A percentile compares a stretch with the other conserved stretches of the same genome.
Conservation (phyloP, 306 rosid species). For the Corylus heterophylla region DNA sequence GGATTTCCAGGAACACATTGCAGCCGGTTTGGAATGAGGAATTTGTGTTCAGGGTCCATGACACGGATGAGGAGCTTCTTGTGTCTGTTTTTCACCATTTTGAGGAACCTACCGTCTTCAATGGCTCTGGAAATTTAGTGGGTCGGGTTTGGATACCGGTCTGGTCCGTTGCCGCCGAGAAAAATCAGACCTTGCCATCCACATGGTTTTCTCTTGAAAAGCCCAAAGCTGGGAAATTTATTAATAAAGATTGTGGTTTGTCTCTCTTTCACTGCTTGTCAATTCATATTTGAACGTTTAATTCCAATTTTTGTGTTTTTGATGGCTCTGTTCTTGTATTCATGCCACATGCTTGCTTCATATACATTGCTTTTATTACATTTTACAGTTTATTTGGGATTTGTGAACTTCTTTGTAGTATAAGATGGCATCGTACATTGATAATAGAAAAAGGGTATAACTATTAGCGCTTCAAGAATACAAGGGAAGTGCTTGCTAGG, state of each 20-base stretch:
- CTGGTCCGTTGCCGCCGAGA: slow-evolving; percentile 45
- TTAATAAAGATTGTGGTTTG: slow-evolving; percentile 65
- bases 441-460: background rate
- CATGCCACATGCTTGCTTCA: background rate
- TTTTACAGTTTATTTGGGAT: background rate
- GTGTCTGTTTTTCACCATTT: slow-evolving; percentile 40
- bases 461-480: background rate
- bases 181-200: slow-evolving; percentile 55
- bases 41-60: slow-evolving; percentile 61
- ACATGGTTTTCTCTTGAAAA: slow-evolving; percentile 65
- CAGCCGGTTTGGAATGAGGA: slow-evolving; percentile 75
- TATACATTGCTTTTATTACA: background rate
- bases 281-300: background rate
- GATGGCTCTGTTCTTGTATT: background rate
- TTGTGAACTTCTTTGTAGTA: background rate
- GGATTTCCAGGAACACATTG: slow-evolving; percentile 40
- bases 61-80: slow-evolving; percentile 50
- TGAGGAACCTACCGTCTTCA: slow-evolving; percentile 34
- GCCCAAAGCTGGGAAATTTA: slow-evolving; percentile 45
- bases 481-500: background rate
- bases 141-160: slow-evolving; percentile 65
- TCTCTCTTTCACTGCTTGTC: slow-evolving; percentile 5
- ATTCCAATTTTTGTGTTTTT: slow-evolving; percentile 3
- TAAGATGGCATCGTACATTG: background rate
- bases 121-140: slow-evolving; percentile 40